A percentile compares a stretch with the other conserved stretches of the same genome.
Conservation (phyloP, 1,284 basidiomycete species). For the Blastosporella zonata region DNA sequence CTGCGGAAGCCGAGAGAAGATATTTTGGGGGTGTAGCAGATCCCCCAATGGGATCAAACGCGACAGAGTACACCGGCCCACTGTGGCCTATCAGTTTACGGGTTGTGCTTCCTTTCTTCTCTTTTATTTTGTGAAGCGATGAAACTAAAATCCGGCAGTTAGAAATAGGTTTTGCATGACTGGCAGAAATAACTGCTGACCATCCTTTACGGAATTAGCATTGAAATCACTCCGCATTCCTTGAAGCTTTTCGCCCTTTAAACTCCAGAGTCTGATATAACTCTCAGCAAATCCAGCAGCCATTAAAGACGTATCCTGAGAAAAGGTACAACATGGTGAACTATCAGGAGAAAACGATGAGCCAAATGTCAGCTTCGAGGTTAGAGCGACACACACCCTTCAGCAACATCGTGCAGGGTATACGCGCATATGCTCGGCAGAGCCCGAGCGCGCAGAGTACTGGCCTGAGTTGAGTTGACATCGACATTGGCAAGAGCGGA, state of each 20-base stretch:
- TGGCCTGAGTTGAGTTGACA: conserved; percentile 55
- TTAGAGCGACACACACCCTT: conserved; percentile 61
- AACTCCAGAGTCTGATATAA: conserved; percentile 92
- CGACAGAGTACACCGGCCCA: conserved; percentile 92
- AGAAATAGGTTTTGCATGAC: conserved; percentile 2
- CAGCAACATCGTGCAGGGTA: conserved; percentile 87
- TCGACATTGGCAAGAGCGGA: conserved; percentile 55
- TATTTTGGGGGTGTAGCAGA: conserved; percentile 84
- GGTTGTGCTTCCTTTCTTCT: conserved; percentile 79
- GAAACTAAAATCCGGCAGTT: conserved; percentile 39
- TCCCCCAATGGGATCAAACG: conserved; percentile 90
- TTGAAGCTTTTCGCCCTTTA: conserved; percentile 89
- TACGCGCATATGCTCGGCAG: conserved; percentile 92
- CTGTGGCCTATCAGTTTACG: conserved; percentile 96
- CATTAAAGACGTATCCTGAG: conserved; percentile 90
- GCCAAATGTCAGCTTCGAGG: conserved; percentile 1
- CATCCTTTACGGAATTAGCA: conserved; percentile 62
- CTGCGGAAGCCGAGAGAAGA: conserved; percentile 91
- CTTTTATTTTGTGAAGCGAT: conserved; percentile 63
- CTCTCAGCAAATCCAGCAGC: conserved; percentile 97
- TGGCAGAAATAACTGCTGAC: conserved; percentile 42
- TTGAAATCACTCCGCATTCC: conserved; percentile 77
- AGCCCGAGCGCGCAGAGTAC: conserved; percentile 53
- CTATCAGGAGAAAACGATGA: conserved; percentile 37
- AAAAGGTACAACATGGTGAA: conserved; percentile 86